Evolutionary conservation across 140 eudicot species (phyloP), one percentile per base, ranked within the genome.

Genomic region (Cichorium intybus): DNA sequence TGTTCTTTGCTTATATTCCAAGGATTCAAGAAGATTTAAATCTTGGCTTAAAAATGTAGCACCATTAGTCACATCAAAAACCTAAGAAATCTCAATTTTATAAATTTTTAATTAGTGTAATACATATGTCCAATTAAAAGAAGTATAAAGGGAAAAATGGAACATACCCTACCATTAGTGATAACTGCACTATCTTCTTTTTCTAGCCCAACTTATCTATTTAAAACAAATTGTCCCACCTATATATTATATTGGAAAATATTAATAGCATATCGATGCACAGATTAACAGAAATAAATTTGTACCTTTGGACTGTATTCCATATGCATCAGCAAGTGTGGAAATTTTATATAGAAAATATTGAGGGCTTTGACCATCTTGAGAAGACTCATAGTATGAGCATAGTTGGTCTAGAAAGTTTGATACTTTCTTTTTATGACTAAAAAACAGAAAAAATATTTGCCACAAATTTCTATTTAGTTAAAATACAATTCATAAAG

Each of bases 131-230:
- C 14, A 2, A 5, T 50, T 17, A 60, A 6, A 11, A 52, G 24
- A 45, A 23, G 4, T 27, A 28, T 15, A 60, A 61, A 21, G 1
- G 4, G 23, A 27, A 16, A 20, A 12, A 41, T 15, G 53, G 34
- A 68, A 77, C 88, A 74, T 75, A 93, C 99, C 91, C 94, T 84
- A 60, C 99, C 99, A 56, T 93, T 93, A 23, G 99, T 93, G 62
- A 93, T 74, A 56, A 93, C 93, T 61, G 97, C 97, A 84, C 86
- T 93, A 45, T 35, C 56, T 54, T 85, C 89, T 54, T 27, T 61
- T 60, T 72, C 94, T 71, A 81, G 71, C 62, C 83, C 93, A 54
- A 85, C 73, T 58, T 86, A 80, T 68, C 84, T 78, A 69, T 77
- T 56, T 48, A 85, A 71, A 56, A n/a, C n/a, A n/a, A 83, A 83